Base-by-base conservation (phyloP, 495 filamentous ascomycete genomes). In the Penicillium tannophilum region DNA sequence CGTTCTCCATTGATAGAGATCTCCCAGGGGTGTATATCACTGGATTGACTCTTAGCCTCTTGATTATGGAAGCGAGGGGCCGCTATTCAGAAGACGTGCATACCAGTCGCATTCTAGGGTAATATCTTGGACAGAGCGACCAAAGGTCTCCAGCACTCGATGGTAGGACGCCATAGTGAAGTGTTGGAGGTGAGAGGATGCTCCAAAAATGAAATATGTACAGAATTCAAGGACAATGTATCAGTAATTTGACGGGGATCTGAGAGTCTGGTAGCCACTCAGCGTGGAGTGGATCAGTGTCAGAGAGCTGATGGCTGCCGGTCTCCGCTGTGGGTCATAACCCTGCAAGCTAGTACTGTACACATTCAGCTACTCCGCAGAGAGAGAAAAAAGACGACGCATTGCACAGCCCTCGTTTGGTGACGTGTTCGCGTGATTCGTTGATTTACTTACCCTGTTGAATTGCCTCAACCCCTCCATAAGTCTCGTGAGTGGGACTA, bases 11-110 rank as follows among this genome's bases (percentile, higher is more conserved):
- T 57, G 23, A 64, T 60, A 4, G 42, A 33, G 23, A 64, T 56
- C 16, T 64, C 57, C 62, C 62, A 64, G 7, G 62, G 62, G 31
- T 64, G 62, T 20, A 64, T 58, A 33, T 64, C 62, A 39, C 62
- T 64, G 49, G 1, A 41, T 2, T 4, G 19, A 16, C 12, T 23
- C 42, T 62, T 46, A 62, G 42, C 35, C 19, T 35, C 28, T 28
- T 28, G 28, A 28, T 2, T 28, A 5, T 23, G 20, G 20, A 28
- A 28, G 28, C 28, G 28, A 28, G 4, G 28, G 6, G 4, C 4
- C 28, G 4, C 6, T 28, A 28, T 28, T 28, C 4, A 28, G 28
- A 3, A 28, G 4, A 0, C 6, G 28, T 4, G 23, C 57, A 31
- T 60, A 64, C 62, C 57, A 60, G 49, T 64, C 57, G 20, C 62